Base-by-base conservation (phyloP, 2,329 filamentous ascomycete species). In the Ophiostoma australiae region DNA sequence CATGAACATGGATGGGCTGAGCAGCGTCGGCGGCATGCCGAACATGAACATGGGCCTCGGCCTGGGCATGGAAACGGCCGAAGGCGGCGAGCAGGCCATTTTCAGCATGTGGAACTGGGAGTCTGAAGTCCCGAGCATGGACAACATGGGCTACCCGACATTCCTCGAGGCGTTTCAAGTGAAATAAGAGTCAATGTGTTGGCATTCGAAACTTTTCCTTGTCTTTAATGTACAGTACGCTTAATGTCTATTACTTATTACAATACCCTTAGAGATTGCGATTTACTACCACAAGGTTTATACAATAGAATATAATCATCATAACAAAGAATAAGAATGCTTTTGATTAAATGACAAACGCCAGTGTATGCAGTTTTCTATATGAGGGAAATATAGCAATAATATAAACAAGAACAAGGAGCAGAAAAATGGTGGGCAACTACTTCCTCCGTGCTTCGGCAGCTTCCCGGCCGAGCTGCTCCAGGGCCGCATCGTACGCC, bases 391-490 rank as follows among this genome's bases (percentile, higher is more conserved):
- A 31, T 31, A 31, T 31, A 31, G 27, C 27, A 1, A 31, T 31
- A 31, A 35, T 20, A 44, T 17, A 27, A 58, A 44, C 13, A 67
- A 41, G 27, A 23, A 39, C 10, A 44, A 41, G 39, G 7, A 41
- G 17, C 4, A 20, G 41, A 41, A 67, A 6, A 67, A 11, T n/a
- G 20, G 27, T 31, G 37, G 8, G 39, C 23, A 33, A 17, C 44
- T 61, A 70, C 70, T 68, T 76, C 72, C 72, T 73, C 23, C 75
- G 74, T 71, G 76, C 74, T 48, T 79, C 77, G n/a, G 76, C 77
- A 0, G 89, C 90, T 75, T 91, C 89, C 71, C 84, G 83, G 69
- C 87, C 87, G 74, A 93, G 80, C 76, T 83, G 83, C 74, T 84
- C 84, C 73, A 94, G 79, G 15, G 90, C 90, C 39, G 78, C 75